Base-by-base conservation (phyloP, 192 early-diverging fungal species). In the Coemansia nantahalensis region DNA sequence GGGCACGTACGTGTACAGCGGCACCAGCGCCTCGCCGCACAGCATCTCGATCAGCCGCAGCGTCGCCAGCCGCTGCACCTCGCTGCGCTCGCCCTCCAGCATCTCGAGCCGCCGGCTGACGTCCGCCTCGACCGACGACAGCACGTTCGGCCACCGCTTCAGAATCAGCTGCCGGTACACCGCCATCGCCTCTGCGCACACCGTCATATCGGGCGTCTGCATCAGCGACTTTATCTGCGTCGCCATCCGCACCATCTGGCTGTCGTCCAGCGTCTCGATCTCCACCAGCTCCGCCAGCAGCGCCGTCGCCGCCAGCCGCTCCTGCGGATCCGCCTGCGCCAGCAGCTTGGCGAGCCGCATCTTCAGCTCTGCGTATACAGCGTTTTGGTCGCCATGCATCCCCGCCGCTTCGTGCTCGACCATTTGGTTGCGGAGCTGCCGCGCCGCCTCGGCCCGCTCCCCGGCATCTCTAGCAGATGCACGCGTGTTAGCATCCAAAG, bases 1-100 rank as follows among this genome's bases (percentile, higher is more conserved):
- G 88, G 40, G 2, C 19, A 42, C 10, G 22, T 33, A 13, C 14
- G 82, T 78, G 54, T 90, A 93, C 15, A 96, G 82, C 22, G 94
- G 70, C 30, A 88, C 86, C 14, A 91, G 88, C 14, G 46, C 40
- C 14, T 51, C 53, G 24, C 39, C 22, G 41, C 56, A 62, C 33
- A 61, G 39, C 14, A 55, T 59, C 36, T 75, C 56, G 18, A 75
- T 47, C 22, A 75, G 9, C 16, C 53, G 38, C 50, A 75, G 48
- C 28, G 71, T 50, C 5, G 65, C 68, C 41, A 59, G 50, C 39
- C 63, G 51, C 21, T 65, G 65, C 38, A 59, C 48, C 15, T 68
- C 65, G 36, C 44, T 55, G 44, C 60, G 55, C 39, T 59, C 59
- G 59, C 52, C 53, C 14, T 48, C 60, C 28, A 75, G 60, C 65